Evolutionary conservation across 768 basidiomycete species (phyloP).

Genomic region (Candolleomyces eurysporus): DNA sequence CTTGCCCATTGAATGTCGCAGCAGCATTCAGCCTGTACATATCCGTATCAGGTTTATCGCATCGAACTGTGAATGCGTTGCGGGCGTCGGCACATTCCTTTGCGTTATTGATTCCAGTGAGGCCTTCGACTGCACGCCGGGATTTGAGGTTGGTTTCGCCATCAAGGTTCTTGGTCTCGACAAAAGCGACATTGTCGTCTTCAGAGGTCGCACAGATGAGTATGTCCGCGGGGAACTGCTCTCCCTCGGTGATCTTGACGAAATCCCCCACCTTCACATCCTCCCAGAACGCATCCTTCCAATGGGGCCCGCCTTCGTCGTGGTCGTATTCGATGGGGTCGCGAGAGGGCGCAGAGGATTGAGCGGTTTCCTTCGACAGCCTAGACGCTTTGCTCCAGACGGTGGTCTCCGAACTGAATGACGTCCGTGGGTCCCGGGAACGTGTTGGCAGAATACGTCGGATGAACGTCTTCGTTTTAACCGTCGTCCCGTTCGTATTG

Average conservation of each 20-base stretch:
- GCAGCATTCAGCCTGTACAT: slow-evolving; percentile 90
- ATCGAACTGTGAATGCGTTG: slow-evolving; percentile 69
- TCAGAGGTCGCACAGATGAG: slow-evolving; percentile 90
- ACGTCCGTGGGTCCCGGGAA: slow-evolving; percentile 13
- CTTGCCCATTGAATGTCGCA: slow-evolving; percentile 53
- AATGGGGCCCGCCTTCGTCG: slow-evolving; percentile 35
- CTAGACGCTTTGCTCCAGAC: slow-evolving; percentile 11
- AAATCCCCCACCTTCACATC: slow-evolving; percentile 89
- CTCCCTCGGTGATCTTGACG: slow-evolving; percentile 81
- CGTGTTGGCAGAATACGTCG: slow-evolving; percentile 47
- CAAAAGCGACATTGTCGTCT: slow-evolving; percentile 87
- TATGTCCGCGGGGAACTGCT: slow-evolving; percentile 87
- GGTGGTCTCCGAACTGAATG: slow-evolving; percentile 14
- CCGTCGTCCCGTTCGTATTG: slow-evolving; percentile 63
- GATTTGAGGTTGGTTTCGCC: slow-evolving; percentile 99
- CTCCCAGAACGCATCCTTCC: slow-evolving; percentile 72
- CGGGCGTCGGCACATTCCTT: slow-evolving; percentile 50
- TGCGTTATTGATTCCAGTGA: slow-evolving; percentile 68
- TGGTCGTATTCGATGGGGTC: slow-evolving; percentile 11
- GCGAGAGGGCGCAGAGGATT: not conserved
- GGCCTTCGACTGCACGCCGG: slow-evolving; percentile 69
- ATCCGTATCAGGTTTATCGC: slow-evolving; percentile 86
- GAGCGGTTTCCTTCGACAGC: slow-evolving; percentile 5
- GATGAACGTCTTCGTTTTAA: slow-evolving; percentile 78
- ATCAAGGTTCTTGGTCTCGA: slow-evolving; percentile 96